Percentiles rank a stretch among this genome's conserved stretches.
These are phyloP conservation scores for Termitomyces sp. DNA, from an alignment of 768 basidiomycete genomes.

Conservation along the genomic window DNA sequence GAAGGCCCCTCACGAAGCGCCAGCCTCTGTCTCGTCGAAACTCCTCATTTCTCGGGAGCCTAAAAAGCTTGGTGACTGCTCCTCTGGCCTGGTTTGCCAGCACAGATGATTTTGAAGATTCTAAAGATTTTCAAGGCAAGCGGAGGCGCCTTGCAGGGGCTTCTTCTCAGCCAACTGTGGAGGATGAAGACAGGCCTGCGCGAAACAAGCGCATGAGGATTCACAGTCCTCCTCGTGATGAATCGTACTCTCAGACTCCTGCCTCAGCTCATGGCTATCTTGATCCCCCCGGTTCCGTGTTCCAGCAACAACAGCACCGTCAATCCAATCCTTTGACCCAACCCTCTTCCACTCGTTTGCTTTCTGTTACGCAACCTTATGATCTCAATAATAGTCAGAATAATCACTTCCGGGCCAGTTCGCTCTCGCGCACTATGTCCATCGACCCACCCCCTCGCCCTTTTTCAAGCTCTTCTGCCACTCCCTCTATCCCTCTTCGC, in stretches of 20 bases:
- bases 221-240: constrained; percentile 42
- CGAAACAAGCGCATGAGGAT: constrained; percentile 54
- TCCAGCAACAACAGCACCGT: constrained; percentile 26
- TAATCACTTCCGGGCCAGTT: constrained; percentile 31
- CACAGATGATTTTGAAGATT: constrained; percentile 46
- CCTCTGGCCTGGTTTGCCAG: constrained; percentile 57
- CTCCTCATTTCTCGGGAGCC: constrained; percentile 56
- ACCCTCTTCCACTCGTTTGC: constrained; percentile 21
- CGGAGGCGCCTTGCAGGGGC: constrained; percentile 42
- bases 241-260: constrained; percentile 22
- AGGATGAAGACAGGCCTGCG: constrained; percentile 29
- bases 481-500: constrained; percentile 38
- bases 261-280: constrained; percentile 37
- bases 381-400: constrained; percentile 25
- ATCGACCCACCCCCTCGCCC: constrained; percentile 56
- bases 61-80: constrained; percentile 65
- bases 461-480: constrained; percentile 36
- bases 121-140: constrained; percentile 50
- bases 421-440: constrained; percentile 62
- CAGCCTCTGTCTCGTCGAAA: constrained; percentile 46
- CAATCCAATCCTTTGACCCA: constrained; percentile 20
- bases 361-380: constrained; percentile 27
- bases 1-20: constrained; percentile 25
- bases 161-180: constrained; percentile 27
- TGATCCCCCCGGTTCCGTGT: constrained; percentile 51